Evolutionary conservation across 2,329 filamentous ascomycete species (phyloP).

Genomic region (Aspergillus sp.): DNA sequence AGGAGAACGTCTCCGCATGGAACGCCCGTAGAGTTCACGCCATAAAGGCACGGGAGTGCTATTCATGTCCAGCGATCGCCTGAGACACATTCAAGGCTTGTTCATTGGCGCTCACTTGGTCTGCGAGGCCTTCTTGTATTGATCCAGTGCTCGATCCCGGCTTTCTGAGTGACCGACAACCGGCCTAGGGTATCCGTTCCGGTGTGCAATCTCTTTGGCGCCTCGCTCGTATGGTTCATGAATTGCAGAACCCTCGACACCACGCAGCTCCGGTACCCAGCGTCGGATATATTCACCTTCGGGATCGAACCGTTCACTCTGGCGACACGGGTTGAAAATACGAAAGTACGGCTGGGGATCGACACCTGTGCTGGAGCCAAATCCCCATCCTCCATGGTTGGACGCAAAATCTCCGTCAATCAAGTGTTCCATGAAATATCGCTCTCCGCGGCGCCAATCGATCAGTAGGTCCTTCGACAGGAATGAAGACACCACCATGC

Average conservation of each 20-base stretch:
- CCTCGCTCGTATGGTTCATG: conserved; percentile 72
- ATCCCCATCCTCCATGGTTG: conserved; percentile 66
- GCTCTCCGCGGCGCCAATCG: conserved; percentile 76
- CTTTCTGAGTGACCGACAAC: conserved; percentile 67
- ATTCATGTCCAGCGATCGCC: not conserved
- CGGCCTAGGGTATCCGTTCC: conserved; percentile 62
- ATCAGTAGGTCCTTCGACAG: conserved; percentile 70
- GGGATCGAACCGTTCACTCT: conserved; percentile 78
- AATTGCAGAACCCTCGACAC: conserved; percentile 58
- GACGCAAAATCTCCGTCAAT: conserved; percentile 73
- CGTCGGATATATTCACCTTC: conserved; percentile 71
- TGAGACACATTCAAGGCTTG: not conserved
- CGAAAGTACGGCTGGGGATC: conserved; percentile 86
- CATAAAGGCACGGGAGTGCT: not conserved
- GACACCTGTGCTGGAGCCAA: conserved; percentile 60
- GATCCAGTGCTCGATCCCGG: conserved; percentile 57
- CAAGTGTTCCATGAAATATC: conserved; percentile 72
- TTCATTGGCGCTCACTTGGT: not conserved
- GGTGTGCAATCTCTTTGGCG: conserved; percentile 50
- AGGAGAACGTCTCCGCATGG: conserved; percentile 4
- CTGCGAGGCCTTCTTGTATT: conserved; percentile 56
- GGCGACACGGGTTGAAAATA: conserved; percentile 77
- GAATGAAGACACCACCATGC: conserved; percentile 78
- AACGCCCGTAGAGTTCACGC: not conserved
- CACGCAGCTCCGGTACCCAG: conserved; percentile 70